A percentile compares a stretch with the other conserved stretches of the same genome.
Conservation (phyloP, 1,139 yeast species). For the Geotrichum klebahnii region DNA sequence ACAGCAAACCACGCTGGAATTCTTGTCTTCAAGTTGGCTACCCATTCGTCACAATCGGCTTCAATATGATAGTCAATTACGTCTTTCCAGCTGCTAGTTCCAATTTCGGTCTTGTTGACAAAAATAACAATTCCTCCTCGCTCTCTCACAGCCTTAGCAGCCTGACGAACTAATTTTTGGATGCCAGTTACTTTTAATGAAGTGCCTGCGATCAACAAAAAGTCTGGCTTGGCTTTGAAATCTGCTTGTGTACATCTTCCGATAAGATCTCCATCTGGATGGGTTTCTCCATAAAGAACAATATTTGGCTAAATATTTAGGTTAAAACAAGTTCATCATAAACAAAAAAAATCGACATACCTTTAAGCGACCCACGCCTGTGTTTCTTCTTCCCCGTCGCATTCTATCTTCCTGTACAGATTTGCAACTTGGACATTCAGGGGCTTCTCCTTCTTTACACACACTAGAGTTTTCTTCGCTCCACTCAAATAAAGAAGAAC, state of each 20-base stretch:
- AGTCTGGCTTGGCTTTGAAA: constrained; percentile 54
- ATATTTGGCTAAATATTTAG: too few relatives aligned
- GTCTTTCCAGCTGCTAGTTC: constrained; percentile 51
- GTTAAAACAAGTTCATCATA: too few relatives aligned
- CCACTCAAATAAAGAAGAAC: constrained; percentile 63
- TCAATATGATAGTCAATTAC: constrained; percentile 68
- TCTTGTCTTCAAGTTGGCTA: constrained; percentile 48
- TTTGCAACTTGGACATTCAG: constrained; percentile 60
- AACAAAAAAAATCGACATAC: too few relatives aligned
- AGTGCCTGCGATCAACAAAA: constrained; percentile 69
- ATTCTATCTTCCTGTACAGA: constrained; percentile 52
- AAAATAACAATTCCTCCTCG: constrained; percentile 50
- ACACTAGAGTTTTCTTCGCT: constrained; percentile 45
- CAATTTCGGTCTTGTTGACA: constrained; percentile 53
- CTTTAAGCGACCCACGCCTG: constrained; percentile 59
- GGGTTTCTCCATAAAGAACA: constrained; percentile 74
- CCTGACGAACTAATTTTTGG: constrained; percentile 56
- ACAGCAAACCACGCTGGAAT: constrained; percentile 57
- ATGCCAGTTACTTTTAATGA: constrained; percentile 73
- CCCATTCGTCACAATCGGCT: constrained; percentile 81
- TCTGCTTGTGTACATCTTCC: constrained; percentile 59
- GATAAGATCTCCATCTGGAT: constrained; percentile 64
- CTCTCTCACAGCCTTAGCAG: constrained; percentile 51
- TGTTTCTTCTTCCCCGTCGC: constrained; percentile 58
- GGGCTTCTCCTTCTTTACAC: constrained; percentile 53